Evolutionary conservation across 345 rosid genomes (phyloP).

Genomic region (Raphanus sativus): DNA sequence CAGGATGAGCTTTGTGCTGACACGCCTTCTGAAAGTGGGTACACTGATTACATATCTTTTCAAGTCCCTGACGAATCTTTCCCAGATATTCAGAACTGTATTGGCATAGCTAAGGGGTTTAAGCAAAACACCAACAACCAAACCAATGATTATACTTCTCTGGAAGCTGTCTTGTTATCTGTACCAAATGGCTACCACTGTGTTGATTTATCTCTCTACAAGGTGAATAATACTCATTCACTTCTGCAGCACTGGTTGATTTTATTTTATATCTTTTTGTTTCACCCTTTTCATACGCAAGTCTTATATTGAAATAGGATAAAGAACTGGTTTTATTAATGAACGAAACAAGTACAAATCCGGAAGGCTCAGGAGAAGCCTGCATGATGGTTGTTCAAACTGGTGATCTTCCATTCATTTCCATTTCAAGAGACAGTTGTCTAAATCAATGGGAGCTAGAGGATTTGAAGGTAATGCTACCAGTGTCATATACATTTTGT

Average conservation of each 20-base stretch:
- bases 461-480: constrained; percentile 58
- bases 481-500: not conserved
- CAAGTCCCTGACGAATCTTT: constrained; percentile 57
- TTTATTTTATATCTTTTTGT: not conserved
- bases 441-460: constrained; percentile 53
- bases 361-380: constrained; percentile 73
- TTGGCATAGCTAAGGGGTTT: constrained; percentile 63
- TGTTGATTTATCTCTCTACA: constrained; percentile 78
- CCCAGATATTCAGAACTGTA: constrained; percentile 50
- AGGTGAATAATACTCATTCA: constrained; percentile 50
- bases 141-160: constrained; percentile 41
- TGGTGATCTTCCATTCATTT: constrained; percentile 62
- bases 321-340: constrained; percentile 65
- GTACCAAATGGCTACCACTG: constrained; percentile 63
- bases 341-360: constrained; percentile 44
- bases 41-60: constrained; percentile 68
- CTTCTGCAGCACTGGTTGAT: not conserved
- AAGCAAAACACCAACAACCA: constrained; percentile 41
- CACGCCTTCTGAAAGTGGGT: constrained; percentile 41
- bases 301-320: constrained; percentile 49
- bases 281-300: not conserved
- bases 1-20: constrained; percentile 47
- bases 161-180: constrained; percentile 66
- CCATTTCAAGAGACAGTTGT: constrained; percentile 49
- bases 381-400: constrained; percentile 75